Base-by-base conservation (phyloP, 1,139 yeast species). In the Kurtzmaniella natalensis region DNA sequence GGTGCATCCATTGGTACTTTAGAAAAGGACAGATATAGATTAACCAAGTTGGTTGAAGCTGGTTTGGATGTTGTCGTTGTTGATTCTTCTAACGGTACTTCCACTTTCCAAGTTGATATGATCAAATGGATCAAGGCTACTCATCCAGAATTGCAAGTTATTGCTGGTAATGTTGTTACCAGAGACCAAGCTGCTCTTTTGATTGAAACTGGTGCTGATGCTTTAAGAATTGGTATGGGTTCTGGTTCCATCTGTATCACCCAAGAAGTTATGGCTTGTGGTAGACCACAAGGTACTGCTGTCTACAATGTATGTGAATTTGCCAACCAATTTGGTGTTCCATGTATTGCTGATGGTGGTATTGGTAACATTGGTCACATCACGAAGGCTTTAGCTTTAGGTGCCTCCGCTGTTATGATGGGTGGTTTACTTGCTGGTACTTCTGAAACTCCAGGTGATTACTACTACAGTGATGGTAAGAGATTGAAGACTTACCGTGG, bases 261-360 rank as follows among this genome's bases (percentile, higher is more conserved):
- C 38, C 98, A 94, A 72, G 99, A 92, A 70, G 98, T 92, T 41
- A 92, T 92, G 99, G 98, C 99, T 34, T 94, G 96, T 70, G 99
- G 99, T 68, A 89, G 98, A 76, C 98, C 99, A 41, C 98, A 94
- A 74, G 99, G 97, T 69, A 86, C 96, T 43, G 96, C 96, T 41
- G 95, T 87, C 37, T 86, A 76, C 70, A 79, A 78, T 43, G 96
- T 87, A 34, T 72, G 88, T 43, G 89, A 87, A 68, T 85, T 87
- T 59, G 89, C 95, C 49, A 80, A 78, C 64, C 73, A 77, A 59
- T 87, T 87, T 57, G 96, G 96, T 55, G 89, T 87, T 46, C 95
- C 96, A 55, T 85, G 96, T 69, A 88, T 92, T 51, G 99, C 99
- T 48, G 99, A 92, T 62, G 99, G 99, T 75, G 99, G 99, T 78